Base-by-base conservation (phyloP, 805 yeast species). In the Teunomyces stri region DNA sequence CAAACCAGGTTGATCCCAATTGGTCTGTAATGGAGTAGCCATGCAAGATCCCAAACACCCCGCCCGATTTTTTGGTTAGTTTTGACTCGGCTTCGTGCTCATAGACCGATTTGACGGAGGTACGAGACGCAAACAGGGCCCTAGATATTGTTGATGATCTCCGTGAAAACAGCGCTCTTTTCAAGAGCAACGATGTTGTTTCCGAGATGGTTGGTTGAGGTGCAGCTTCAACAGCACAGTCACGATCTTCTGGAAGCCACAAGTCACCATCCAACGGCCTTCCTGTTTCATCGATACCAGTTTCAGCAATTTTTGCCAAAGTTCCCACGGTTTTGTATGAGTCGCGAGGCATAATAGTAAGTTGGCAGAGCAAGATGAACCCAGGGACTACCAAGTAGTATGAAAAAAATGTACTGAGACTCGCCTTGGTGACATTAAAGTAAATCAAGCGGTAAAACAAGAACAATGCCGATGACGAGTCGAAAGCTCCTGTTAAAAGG, bases 401-500 rank as follows among this genome's bases (percentile, higher is more conserved):
- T 11, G 75, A 64, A 71, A 92, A 92, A 64, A 91, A 91, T 34
- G 62, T 69, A 16, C 72, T 61, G 9, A 89, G 59, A 0, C 81
- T 57, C 20, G 85, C 55, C 29, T 65, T 51, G 12, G 61, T 45
- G 43, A 72, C 49, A 45, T 65, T 64, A 50, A 72, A 82, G 65
- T 87, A 90, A 10, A 78, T 58, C 13, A 89, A 50, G 56, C 96
- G 72, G 69, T 90, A 92, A 9, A 79, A 56, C 55, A 89, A 72
- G 60, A 91, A 91, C 41, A 91, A 76, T 0, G 96, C 97, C n/a
- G 95, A 82, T 1, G 96, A 87, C 0, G 96, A 78, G 65, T 92
- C 97, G 61, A 91, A 90, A 0, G 96, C 90, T n/a, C 97, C 97
- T 0, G 97, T 62, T 54, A 62, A 59, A 30, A 62, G 53, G 15